A percentile compares a stretch with the other conserved stretches of the same genome.
These are phyloP conservation scores for Stromatinia cepivora DNA, from an alignment of 2,329 filamentous ascomycete genomes.

Conservation along the genomic window DNA sequence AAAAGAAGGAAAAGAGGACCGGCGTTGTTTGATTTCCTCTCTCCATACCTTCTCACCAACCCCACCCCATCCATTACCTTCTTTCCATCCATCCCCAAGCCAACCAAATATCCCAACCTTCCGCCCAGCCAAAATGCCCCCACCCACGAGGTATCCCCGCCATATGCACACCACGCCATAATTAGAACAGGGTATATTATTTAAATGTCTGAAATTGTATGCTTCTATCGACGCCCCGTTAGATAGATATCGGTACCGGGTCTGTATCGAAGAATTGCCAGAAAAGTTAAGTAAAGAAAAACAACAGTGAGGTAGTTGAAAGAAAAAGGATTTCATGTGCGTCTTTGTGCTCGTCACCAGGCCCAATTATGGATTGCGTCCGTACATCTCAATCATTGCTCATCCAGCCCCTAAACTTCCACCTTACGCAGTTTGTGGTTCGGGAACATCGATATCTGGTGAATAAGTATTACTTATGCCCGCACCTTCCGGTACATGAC, in stretches of 20 bases:
- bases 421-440: slow-evolving; percentile 32
- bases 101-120: not conserved
- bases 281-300: slow-evolving; percentile 12
- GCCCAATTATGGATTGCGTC: not conserved
- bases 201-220: slow-evolving; percentile 10
- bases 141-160: not conserved
- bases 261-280: not conserved
- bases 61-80: not conserved
- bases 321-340: slow-evolving; percentile 4
- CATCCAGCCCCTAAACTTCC: not conserved
- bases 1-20: not conserved
- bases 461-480: slow-evolving; percentile 18
- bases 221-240: not conserved
- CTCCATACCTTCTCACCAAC: not conserved
- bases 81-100: not conserved
- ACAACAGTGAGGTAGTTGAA: not conserved
- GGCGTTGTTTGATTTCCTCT: not conserved
- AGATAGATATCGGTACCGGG: not conserved
- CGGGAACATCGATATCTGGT: slow-evolving; percentile 15
- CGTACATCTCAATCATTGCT: not conserved
- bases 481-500: slow-evolving; percentile 2
- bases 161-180: slow-evolving; percentile 4
- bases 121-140: not conserved
- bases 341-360: not conserved
- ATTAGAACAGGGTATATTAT: slow-evolving; percentile 18